phyloP scores from a whole-genome alignment of 345 rosid species.

The Streptanthus diversifolius region DNA sequence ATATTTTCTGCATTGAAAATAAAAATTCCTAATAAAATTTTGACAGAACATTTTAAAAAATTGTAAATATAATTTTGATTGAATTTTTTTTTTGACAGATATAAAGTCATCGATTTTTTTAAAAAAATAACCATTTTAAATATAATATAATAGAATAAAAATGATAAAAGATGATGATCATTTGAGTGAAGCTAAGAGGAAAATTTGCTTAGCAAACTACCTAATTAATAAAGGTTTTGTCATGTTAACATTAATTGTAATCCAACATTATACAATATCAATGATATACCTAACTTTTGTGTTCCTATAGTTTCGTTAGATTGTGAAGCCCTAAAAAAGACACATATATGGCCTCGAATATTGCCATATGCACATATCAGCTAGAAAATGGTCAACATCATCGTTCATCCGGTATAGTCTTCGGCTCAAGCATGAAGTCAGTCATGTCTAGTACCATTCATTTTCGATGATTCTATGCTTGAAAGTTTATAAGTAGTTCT shows the following conservation, averaged over 20 bases:
- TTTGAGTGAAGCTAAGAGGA: neutral
- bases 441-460: neutral
- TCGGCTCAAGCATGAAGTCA: neutral
- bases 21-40: too few relatives aligned
- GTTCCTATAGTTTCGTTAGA: neutral
- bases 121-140: too few relatives aligned
- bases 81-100: too few relatives aligned
- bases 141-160: too few relatives aligned
- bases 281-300: neutral
- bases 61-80: too few relatives aligned
- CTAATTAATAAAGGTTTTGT: too few relatives aligned
- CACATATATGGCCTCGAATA: neutral
- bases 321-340: neutral
- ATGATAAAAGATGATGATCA: neutral
- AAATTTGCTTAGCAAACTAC: neutral
- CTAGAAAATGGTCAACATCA: neutral
- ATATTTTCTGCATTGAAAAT: too few relatives aligned
- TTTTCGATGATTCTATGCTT: neutral
- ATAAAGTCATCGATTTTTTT: too few relatives aligned
- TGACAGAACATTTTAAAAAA: too few relatives aligned
- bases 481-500: neutral
- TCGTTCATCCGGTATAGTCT: neutral
- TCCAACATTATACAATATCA: neutral
- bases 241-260: neutral
- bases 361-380: neutral